Evolutionary conservation across 768 basidiomycete species (phyloP), one percentile per base, ranked within the genome.

Genomic region (Brasilioporus rufonigricans): DNA sequence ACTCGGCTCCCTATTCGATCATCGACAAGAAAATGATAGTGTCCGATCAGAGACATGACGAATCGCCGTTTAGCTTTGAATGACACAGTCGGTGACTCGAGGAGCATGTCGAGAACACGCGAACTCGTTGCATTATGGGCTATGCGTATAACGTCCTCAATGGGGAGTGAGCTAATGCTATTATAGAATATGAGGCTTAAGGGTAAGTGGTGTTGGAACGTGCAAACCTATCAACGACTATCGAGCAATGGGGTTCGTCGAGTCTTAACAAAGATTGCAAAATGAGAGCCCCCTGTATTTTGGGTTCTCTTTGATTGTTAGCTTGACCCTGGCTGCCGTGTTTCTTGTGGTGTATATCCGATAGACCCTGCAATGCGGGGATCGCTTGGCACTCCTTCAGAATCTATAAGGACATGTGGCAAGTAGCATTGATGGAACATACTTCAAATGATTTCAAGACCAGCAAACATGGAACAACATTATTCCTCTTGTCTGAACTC

Each of bases 1-100:
- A 98, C 85, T 44, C 93, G 80, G 63, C 91, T 92, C 43, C 97
- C 97, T 58, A 97, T 84, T 43, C 89, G 84, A 67, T 98, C 93
- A 66, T 95, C 89, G 6, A 89, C 90, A 32, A 99, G 83, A 29
- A 74, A 66, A 65, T 88, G 86, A 71, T 87, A 97, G 55, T 87
- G 80, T 7, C 87, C 91, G 36, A 93, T 80, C 64, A 96, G 84
- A 5, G 80, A 77, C 66, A 86, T 74, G 43, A 97, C 80, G 46
- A 96, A 80, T 58, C 79, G 76, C 10, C 90, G 82, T 58, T 89
- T 87, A 21, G 77, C 76, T 65, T 86, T 89, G 26, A 76, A 68
- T 3, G 84, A 69, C 0, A 91, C 83, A 0, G 84, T 80, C 2
- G 84, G 71, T 2, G 89, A 88, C 8, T 87, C 84, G 16, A 97